Evolutionary conservation across 1,284 basidiomycete species (phyloP).

Genomic region (Rhodotorula sp.): DNA sequence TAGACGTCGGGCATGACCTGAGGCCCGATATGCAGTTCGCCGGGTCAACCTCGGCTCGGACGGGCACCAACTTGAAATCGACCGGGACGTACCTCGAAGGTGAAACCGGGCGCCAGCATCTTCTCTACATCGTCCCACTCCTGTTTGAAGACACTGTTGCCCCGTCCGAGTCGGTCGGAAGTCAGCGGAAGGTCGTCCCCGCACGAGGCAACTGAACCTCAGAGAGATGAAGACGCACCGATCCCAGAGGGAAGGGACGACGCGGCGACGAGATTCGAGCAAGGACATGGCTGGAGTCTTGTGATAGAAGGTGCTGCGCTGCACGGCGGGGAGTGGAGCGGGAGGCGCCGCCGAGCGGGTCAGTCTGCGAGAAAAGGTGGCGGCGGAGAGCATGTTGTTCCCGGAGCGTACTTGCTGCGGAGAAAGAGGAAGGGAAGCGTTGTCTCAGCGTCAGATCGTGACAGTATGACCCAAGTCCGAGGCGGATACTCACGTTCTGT

Average conservation of each 20-base stretch:
- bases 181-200: background rate
- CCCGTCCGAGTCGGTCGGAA: background rate
- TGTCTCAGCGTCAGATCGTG: too few species aligned
- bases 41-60: background rate
- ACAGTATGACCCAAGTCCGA: too few species aligned
- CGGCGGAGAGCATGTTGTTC: too few species aligned
- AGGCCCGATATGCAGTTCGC: background rate
- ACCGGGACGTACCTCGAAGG: background rate
- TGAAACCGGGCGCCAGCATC: constrained; percentile 2
- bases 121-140: background rate
- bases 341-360: background rate
- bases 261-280: constrained; percentile 1
- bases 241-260: constrained; percentile 6
- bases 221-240: too few species aligned
- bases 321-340: background rate
- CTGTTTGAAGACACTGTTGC: background rate
- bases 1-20: constrained; percentile 1
- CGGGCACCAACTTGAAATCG: background rate
- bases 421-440: background rate
- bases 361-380: too few species aligned
- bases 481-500: too few species aligned
- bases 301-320: background rate
- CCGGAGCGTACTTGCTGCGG: too few species aligned
- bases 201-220: too few species aligned
- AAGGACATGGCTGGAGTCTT: background rate